These are phyloP conservation scores for Plasmodium blacklocki DNA, from an alignment of 169 alveolate genomes.

Conservation along the genomic window DNA sequence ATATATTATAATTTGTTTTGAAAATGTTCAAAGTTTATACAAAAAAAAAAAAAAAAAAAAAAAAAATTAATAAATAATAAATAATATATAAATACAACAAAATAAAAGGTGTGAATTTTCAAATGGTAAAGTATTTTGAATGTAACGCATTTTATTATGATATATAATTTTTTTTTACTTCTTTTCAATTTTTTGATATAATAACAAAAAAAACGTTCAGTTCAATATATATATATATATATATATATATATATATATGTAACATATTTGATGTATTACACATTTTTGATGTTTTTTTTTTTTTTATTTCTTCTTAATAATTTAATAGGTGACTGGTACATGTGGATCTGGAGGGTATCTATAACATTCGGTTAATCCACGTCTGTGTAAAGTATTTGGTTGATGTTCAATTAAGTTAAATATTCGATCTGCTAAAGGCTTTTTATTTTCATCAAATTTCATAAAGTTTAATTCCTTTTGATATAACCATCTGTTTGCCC, in stretches of 20 bases:
- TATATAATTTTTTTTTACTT: no score
- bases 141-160: no score
- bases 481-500: slow-evolving; percentile 92
- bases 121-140: no score
- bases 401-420: slow-evolving; percentile 81
- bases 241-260: background rate
- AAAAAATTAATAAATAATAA: no score
- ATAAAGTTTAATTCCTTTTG: slow-evolving; percentile 86
- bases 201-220: background rate
- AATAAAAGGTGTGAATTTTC: no score
- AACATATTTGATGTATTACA: background rate
- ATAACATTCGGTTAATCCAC: slow-evolving; percentile 82
- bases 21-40: no score
- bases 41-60: no score
- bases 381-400: slow-evolving; percentile 81
- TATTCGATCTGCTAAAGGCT: slow-evolving; percentile 74
- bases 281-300: no score
- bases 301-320: no score
- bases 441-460: slow-evolving; percentile 63
- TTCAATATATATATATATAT: background rate
- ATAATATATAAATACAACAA: no score
- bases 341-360: slow-evolving; percentile 76
- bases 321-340: slow-evolving; percentile 28
- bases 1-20: no score
- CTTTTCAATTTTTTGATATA: no score